Evolutionary conservation across 1,284 basidiomycete genomes (phyloP), one percentile per base, ranked within the genome.

Genomic region (Boletus smithii): DNA sequence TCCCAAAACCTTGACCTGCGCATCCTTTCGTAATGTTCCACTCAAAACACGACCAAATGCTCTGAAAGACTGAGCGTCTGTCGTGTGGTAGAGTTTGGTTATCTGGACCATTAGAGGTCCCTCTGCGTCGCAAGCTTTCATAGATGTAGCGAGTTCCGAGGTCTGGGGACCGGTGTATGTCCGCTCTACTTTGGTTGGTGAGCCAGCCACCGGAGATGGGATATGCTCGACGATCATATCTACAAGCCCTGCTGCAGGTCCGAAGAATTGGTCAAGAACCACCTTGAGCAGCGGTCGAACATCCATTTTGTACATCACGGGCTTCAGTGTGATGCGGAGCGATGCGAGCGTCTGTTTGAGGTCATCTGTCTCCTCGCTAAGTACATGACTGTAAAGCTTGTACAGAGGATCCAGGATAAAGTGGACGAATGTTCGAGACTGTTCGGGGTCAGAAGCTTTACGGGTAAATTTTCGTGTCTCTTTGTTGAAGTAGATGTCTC

Each of bases 261-360:
- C 95, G 61, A 99, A 98, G 77, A 99, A 99, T 59, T 97, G 92
- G 60, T 90, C 88, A 53, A 97, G 73, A 4, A 98, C 88, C 36
- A 91, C 90, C 72, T 97, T 95, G 53, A 99, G 75, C 49, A 99
- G 71, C 4, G 97, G 95, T 45, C 95, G 77, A 8, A 95, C 94
- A 65, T 99, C 97, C 86, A 98, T 95, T 75, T 98, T 98, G 77
- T 88, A 99, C 77, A 91, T 91, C 32, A 94, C 77, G 0, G 93
- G 89, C 70, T 95, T 97, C 56, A 99, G 74, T 40, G 81, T 78
- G 61, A 99, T 99, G 5, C 85, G 83, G 30, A 99, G 76, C 13
- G 76, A 73, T 7, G 74, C 74, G n/a, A 99, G 74, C 1, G 95
- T 98, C 44, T 76, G 77, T 63, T 85, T 88, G 39, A 99, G 77